A percentile compares a stretch with the other conserved stretches of the same genome.
phyloP scores from a whole-genome alignment of 345 rosid genomes.

The Salix purpurea region DNA sequence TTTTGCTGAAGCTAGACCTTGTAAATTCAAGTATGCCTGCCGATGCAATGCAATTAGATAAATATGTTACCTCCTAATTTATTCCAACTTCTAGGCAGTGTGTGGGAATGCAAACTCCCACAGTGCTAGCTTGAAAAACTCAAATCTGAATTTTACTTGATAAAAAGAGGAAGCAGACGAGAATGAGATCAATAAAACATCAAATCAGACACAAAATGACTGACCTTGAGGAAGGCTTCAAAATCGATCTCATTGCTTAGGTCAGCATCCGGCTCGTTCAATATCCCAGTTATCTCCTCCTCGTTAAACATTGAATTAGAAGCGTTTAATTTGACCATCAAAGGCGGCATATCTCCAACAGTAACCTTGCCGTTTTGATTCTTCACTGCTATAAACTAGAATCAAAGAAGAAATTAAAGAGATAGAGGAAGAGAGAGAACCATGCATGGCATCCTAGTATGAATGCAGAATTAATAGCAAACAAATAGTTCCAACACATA shows the following conservation, averaged over 20 bases:
- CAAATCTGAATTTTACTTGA: not conserved
- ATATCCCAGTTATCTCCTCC: conserved; percentile 53
- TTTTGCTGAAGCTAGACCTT: conserved; percentile 56
- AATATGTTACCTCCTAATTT: conserved; percentile 13
- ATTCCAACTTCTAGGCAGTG: conserved; percentile 2
- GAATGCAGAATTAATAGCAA: not conserved
- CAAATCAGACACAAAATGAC: conserved; percentile 8
- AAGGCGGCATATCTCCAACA: conserved; percentile 50
- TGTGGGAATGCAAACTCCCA: not conserved
- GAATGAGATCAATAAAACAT: not conserved
- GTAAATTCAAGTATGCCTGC: conserved; percentile 65
- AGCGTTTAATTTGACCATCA: conserved; percentile 63
- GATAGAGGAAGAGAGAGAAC: not conserved
- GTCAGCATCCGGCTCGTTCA: conserved; percentile 42
- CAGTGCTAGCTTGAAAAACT: not conserved
- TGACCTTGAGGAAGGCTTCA: conserved; percentile 79
- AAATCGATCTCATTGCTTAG: conserved; percentile 49
- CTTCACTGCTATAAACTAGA: conserved; percentile 54
- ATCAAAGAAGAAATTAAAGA: conserved; percentile 5
- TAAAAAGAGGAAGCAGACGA: not conserved
- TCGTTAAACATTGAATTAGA: conserved; percentile 48
- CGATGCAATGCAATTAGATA: conserved; percentile 21
- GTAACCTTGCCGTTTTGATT: conserved; percentile 61
- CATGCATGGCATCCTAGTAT: not conserved
- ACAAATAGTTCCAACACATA: not conserved